Evolutionary conservation across 495 filamentous ascomycete species (phyloP).

Genomic region (Lasiosphaeria miniovina): DNA sequence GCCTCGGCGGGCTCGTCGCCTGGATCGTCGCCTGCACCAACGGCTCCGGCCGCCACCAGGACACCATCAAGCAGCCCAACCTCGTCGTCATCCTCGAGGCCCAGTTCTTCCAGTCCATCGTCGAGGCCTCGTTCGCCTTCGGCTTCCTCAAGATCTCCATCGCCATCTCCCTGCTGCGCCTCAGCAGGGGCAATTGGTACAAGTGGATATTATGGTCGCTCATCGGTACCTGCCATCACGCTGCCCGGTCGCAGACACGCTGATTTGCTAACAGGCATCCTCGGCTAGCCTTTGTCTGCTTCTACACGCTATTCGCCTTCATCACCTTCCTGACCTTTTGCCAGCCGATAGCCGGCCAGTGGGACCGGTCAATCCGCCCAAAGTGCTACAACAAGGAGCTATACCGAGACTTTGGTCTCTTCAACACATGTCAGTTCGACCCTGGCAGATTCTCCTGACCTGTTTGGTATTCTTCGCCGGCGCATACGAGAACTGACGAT

Average conservation of each 20-base stretch:
- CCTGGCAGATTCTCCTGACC: background rate
- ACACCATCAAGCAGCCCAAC: slow-evolving; percentile 26
- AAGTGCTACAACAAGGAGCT: slow-evolving; percentile 33
- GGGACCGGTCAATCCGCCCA: slow-evolving; percentile 23
- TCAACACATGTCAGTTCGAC: slow-evolving; percentile 32
- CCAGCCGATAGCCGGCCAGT: slow-evolving; percentile 31
- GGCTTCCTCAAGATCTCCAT: slow-evolving; percentile 48
- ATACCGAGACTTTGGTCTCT: slow-evolving; percentile 37
- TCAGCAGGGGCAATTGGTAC: slow-evolving; percentile 27
- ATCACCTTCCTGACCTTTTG: slow-evolving; percentile 38
- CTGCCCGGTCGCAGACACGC: background rate
- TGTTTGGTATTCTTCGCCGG: background rate
- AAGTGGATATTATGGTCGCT: slow-evolving; percentile 24
- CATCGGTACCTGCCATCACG: slow-evolving; percentile 17
- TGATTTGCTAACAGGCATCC: slow-evolving; percentile 3
- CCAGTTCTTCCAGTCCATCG: slow-evolving; percentile 39
- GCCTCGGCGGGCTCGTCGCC: slow-evolving; percentile 16
- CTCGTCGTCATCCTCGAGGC: slow-evolving; percentile 35
- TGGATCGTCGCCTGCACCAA: slow-evolving; percentile 29
- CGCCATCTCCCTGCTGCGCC: slow-evolving; percentile 30
- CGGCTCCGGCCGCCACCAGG: slow-evolving; percentile 38
- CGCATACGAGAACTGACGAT: background rate
- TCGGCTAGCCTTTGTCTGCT: slow-evolving; percentile 30
- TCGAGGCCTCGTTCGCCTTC: slow-evolving; percentile 40
- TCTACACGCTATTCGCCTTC: slow-evolving; percentile 33